Evolutionary conservation across 1,284 basidiomycete species (phyloP).

Genomic region (Cutaneotrichosporon dermatis): DNA sequence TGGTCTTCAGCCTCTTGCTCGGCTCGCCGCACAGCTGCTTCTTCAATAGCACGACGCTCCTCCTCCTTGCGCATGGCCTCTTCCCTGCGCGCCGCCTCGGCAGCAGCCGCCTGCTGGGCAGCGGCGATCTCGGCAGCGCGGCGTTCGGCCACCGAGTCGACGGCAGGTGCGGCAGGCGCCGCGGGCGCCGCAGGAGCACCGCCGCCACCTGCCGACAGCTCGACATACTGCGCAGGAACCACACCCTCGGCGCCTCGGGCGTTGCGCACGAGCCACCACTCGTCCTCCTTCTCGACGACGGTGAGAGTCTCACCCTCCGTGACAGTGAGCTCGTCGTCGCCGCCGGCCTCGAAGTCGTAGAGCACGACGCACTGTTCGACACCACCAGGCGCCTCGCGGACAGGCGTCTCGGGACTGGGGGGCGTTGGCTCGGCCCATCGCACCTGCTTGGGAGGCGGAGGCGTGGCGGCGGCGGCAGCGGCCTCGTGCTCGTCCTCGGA

Average conservation of each 20-base stretch:
- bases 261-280: conserved; percentile 97
- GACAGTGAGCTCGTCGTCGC: conserved; percentile 89
- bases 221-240: conserved; percentile 92
- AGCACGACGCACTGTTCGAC: conserved; percentile 62
- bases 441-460: conserved; percentile 35
- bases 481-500: conserved; percentile 29
- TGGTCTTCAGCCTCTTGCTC: conserved; percentile 53
- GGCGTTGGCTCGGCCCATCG: conserved; percentile 34
- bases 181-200: conserved; percentile 10
- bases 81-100: conserved; percentile 55
- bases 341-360: conserved; percentile 92
- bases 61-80: conserved; percentile 51
- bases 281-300: conserved; percentile 77
- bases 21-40: conserved; percentile 43
- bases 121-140: conserved; percentile 47
- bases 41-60: conserved; percentile 42
- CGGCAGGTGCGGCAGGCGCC: neutral
- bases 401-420: neutral
- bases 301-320: conserved; percentile 75
- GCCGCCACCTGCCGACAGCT: conserved; percentile 54
- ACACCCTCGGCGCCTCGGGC: conserved; percentile 77
- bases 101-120: conserved; percentile 46
- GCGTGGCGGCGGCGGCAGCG: neutral
- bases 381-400: conserved; percentile 18
- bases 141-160: conserved; percentile 12